These are phyloP conservation scores for Quercus suber DNA, from an alignment of 306 rosid genomes.

Conservation along the genomic window DNA sequence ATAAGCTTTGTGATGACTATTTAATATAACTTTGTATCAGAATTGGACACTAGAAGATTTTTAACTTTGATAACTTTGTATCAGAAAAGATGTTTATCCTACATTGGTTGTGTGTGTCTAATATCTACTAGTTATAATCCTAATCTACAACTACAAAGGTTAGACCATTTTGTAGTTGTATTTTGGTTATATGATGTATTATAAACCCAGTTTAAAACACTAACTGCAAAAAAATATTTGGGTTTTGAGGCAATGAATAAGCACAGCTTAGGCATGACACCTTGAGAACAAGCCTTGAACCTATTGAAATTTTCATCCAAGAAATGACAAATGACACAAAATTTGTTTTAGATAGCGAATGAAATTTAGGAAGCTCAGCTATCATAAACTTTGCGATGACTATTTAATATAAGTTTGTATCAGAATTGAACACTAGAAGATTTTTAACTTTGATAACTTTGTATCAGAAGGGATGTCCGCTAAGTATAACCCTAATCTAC, in stretches of 20 bases:
- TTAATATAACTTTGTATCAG: background rate
- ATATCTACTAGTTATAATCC: no score
- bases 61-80: background rate
- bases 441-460: no score
- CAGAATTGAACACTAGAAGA: no score
- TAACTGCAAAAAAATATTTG: constrained; percentile 60
- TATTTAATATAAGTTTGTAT: no score
- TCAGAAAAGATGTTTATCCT: no score
- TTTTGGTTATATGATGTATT: no score
- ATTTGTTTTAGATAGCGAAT: constrained; percentile 24
- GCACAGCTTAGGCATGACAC: constrained; percentile 87
- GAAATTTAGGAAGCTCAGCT: background rate
- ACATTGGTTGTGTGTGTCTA: no score
- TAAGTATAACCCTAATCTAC: no score
- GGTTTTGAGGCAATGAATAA: constrained; percentile 91
- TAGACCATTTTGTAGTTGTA: no score
- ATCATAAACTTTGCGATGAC: no score
- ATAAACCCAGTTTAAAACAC: constrained; percentile 16
- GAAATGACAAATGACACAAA: constrained; percentile 39
- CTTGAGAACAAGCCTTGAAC: constrained; percentile 68
- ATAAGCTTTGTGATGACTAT: background rate
- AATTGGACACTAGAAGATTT: background rate
- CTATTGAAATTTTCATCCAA: constrained; percentile 57
- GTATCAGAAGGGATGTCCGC: no score
- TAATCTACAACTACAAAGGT: no score